Conservation (phyloP, 2,329 filamentous ascomycete species). For the Exophiala viscosa region DNA sequence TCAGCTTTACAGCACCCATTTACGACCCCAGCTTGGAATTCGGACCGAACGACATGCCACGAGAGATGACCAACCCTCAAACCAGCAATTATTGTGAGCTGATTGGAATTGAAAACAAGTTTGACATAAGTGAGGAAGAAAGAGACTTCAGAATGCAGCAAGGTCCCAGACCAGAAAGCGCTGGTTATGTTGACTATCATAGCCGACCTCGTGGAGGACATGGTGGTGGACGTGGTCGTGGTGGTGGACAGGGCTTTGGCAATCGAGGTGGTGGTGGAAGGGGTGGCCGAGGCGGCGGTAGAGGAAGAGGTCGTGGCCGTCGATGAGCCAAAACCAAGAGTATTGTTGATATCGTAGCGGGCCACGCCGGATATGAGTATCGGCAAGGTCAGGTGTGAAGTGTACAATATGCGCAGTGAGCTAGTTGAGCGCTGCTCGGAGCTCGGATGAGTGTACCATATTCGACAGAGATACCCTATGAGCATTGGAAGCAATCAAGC, state of each 20-base stretch:
- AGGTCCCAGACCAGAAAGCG: slow-evolving; percentile 52
- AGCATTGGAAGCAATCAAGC: not conserved
- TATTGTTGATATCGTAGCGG: too few relatives aligned
- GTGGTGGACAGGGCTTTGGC: slow-evolving; percentile 16
- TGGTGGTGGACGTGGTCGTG: slow-evolving; percentile 22
- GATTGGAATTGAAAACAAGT: slow-evolving; percentile 72
- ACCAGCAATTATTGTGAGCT: slow-evolving; percentile 77
- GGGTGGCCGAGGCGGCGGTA: slow-evolving; percentile 13
- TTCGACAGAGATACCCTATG: slow-evolving; percentile 1
- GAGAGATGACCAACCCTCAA: slow-evolving; percentile 83
- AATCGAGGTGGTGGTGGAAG: slow-evolving; percentile 14
- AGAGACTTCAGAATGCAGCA: slow-evolving; percentile 54
- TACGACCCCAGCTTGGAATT: slow-evolving; percentile 59
- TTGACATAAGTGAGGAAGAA: slow-evolving; percentile 69
- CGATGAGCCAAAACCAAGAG: not conserved
- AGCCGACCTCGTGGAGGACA: slow-evolving; percentile 21
- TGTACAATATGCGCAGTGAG: not conserved
- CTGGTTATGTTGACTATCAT: slow-evolving; percentile 13
- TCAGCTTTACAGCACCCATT: slow-evolving; percentile 68
- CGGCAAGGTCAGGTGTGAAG: not conserved
- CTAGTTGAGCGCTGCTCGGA: not conserved
- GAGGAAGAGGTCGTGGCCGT: slow-evolving; percentile 15
- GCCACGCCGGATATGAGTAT: too few relatives aligned
- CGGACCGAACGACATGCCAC: slow-evolving; percentile 60
- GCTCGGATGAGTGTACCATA: not conserved